Evolutionary conservation across 2,329 filamentous ascomycete species (phyloP).

Genomic region (Phaeoacremonium minimum): DNA sequence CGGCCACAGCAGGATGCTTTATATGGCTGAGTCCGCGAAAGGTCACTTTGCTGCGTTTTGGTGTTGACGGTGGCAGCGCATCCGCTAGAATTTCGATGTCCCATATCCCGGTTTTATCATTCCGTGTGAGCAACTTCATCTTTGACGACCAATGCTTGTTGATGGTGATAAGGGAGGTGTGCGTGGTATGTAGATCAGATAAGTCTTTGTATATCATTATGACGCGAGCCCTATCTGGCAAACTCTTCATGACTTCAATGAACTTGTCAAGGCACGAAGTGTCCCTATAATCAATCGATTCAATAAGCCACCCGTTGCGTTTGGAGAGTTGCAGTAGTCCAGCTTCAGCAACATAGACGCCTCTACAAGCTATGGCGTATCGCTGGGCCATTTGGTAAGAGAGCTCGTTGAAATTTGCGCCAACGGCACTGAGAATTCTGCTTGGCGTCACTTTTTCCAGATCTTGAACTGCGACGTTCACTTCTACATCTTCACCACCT

Average conservation of each 20-base stretch:
- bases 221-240: constrained; percentile 77
- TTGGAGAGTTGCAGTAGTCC: constrained; percentile 83
- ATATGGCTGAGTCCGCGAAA: constrained; percentile 90
- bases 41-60: constrained; percentile 71
- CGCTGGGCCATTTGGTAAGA: constrained; percentile 97
- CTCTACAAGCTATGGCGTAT: constrained; percentile 86
- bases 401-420: constrained; percentile 89
- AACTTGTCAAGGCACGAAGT: constrained; percentile 85
- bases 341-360: constrained; percentile 94
- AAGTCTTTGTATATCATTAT: constrained; percentile 95
- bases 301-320: constrained; percentile 89
- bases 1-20: constrained; percentile 79
- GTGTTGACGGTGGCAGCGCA: constrained; percentile 68
- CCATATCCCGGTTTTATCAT: constrained; percentile 87
- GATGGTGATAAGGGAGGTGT: constrained; percentile 86
- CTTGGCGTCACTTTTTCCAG: constrained; percentile 93
- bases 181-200: constrained; percentile 86
- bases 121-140: constrained; percentile 87
- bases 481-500: constrained; percentile 80
- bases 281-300: constrained; percentile 86
- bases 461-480: constrained; percentile 80
- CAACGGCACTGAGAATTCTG: constrained; percentile 88
- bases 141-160: constrained; percentile 94
- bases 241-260: constrained; percentile 81
- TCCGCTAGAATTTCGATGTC: constrained; percentile 88